Evolutionary conservation across 2,329 filamentous ascomycete genomes (phyloP).

Genomic region (Pseudogymnoascus sp.): DNA sequence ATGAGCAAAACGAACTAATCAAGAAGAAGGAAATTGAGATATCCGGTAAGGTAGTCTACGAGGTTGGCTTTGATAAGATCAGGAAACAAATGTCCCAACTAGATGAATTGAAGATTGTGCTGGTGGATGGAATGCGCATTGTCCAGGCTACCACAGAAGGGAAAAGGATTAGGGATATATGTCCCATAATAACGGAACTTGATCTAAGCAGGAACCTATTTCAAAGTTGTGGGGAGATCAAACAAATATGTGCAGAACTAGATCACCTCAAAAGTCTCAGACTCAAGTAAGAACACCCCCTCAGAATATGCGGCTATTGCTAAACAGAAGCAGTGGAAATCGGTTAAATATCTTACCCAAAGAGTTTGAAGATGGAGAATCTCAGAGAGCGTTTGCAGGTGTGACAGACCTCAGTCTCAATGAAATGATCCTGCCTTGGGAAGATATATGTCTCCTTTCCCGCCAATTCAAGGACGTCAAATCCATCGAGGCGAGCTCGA

Average conservation of each 20-base stretch:
- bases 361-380: conserved; percentile 27
- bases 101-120: conserved; percentile 67
- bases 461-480: conserved; percentile 45
- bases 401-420: conserved; percentile 57
- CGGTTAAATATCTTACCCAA: conserved; percentile 48
- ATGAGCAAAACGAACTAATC: conserved; percentile 16
- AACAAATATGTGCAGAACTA: conserved; percentile 63
- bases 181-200: conserved; percentile 64
- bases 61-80: conserved; percentile 93
- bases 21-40: conserved; percentile 50
- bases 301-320: background rate
- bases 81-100: conserved; percentile 69
- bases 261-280: conserved; percentile 57
- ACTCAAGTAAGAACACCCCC: conserved; percentile 51
- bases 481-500: conserved; percentile 46
- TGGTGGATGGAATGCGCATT: conserved; percentile 71
- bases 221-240: conserved; percentile 55
- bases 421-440: conserved; percentile 59
- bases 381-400: conserved; percentile 37
- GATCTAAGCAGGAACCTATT: conserved; percentile 83
- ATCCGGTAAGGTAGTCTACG: conserved; percentile 81
- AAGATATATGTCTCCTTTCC: conserved; percentile 49
- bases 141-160: conserved; percentile 29
- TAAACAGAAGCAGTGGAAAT: conserved; percentile 53
- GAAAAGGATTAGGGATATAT: conserved; percentile 42